Base-by-base conservation (phyloP, 768 basidiomycete genomes). In the Termitomyces sp. region DNA sequence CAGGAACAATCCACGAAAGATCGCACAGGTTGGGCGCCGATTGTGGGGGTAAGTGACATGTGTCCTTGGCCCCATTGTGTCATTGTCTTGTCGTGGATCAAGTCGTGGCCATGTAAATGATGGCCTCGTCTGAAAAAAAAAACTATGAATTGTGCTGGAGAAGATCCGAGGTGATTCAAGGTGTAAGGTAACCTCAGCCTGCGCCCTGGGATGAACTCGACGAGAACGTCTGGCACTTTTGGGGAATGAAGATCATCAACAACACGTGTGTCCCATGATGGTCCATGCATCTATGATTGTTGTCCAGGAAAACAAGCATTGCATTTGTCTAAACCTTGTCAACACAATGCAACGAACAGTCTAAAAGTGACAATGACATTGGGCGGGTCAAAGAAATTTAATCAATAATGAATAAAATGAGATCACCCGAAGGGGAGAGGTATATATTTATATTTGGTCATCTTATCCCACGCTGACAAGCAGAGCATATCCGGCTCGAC, bases 11-110 rank as follows among this genome's bases (percentile, higher is more conserved):
- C 16, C 9, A 38, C 38, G 11, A 26, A 16, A 38, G 14, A 18
- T 32, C 30, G 47, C 47, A 48, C 30, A 18, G 46, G 11, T 28
- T 51, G 35, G 24, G 50, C 35, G 36, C 26, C 28, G 51, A 20
- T 52, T 41, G 52, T 52, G 57, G 55, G 36, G 43, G n/a, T 41
- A 44, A 47, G 26, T 36, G 60, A 48, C 60, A 63, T 57, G 58
- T 45, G 51, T 41, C 11, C 33, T 35, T 50, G 32, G 33, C 7
- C 32, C 57, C 57, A 54, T 58, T 54, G 57, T 58, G 13, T 40
- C 57, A 58, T 58, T 58, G 57, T 58, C 35, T 54, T 33, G 22
- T 51, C 51, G 40, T 52, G 49, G 24, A 52, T 57, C 56, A 52
- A 57, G 43, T 51, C 50, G 43, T 44, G 49, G 32, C 30, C 50